phyloP scores from a whole-genome alignment of 805 yeast species.

The Saturnispora hagleri region DNA sequence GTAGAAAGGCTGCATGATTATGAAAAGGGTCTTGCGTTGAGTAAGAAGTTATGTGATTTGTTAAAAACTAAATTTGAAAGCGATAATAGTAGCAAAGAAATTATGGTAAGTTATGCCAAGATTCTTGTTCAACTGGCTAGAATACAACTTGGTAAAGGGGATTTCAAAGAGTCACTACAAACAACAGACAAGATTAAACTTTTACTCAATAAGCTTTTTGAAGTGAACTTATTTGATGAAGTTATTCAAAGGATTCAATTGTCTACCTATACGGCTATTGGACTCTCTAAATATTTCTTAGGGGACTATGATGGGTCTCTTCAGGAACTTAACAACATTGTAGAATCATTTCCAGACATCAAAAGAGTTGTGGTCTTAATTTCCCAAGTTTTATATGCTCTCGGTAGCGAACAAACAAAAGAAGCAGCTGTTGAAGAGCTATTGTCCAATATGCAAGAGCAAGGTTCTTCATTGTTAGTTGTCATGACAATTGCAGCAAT shows the following conservation, averaged over 20 bases:
- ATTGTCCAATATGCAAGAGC: conserved; percentile 49
- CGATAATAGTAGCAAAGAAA: conserved; percentile 13
- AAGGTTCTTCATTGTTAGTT: conserved; percentile 59
- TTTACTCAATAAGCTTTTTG: conserved; percentile 31
- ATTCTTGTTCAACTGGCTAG: conserved; percentile 69
- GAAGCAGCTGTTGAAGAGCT: conserved; percentile 82
- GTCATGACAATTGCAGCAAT: conserved; percentile 76
- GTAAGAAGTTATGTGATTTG: conserved; percentile 36
- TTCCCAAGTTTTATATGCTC: conserved; percentile 72
- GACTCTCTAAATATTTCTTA: conserved; percentile 58
- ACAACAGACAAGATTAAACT: conserved; percentile 48
- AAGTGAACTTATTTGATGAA: conserved; percentile 28
- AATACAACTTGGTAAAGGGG: conserved; percentile 48
- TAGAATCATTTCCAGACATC: conserved; percentile 47
- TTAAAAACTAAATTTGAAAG: conserved; percentile 24
- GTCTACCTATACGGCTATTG: conserved; percentile 63
- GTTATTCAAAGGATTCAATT: conserved; percentile 30
- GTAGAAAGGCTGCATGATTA: conserved; percentile 67
- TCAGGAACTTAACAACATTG: conserved; percentile 55
- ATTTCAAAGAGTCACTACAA: conserved; percentile 52
- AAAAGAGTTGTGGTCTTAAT: conserved; percentile 62
- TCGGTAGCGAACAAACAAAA: conserved; percentile 65
- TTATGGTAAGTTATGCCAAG: conserved; percentile 42
- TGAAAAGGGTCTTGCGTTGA: conserved; percentile 41
- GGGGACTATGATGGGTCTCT: conserved; percentile 58